Conservation (phyloP, 805 yeast genomes). For the Limtongia smithiae region DNA sequence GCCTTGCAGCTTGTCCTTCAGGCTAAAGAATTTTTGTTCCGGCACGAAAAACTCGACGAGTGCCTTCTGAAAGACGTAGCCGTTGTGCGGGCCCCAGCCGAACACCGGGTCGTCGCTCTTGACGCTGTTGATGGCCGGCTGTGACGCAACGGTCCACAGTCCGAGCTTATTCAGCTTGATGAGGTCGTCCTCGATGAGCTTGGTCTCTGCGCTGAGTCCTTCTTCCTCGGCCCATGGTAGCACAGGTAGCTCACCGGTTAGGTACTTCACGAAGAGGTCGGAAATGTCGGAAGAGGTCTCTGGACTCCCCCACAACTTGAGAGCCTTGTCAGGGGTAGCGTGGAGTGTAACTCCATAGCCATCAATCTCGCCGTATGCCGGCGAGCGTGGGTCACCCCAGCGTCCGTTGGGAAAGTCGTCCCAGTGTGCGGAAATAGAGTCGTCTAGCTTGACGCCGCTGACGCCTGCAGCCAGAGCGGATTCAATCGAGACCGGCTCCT, state of each 20-base stretch:
- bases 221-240: conserved; percentile 86
- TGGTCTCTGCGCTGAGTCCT: conserved; percentile 83
- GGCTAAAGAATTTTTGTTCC: conserved; percentile 61
- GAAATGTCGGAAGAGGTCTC: conserved; percentile 55
- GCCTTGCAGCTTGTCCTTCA: conserved; percentile 52
- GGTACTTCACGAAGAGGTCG: conserved; percentile 60
- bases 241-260: conserved; percentile 63
- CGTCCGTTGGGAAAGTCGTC: conserved; percentile 98
- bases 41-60: conserved; percentile 88
- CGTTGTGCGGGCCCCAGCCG: conserved; percentile 97
- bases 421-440: conserved; percentile 46
- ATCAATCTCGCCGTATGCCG: conserved; percentile 97
- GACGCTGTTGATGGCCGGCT: conserved; percentile 85
- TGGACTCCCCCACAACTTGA: conserved; percentile 88
- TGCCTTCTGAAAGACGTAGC: conserved; percentile 86
- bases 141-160: conserved; percentile 82
- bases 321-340: conserved; percentile 61
- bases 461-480: conserved; percentile 72
- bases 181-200: conserved; percentile 85
- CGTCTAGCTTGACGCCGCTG: conserved; percentile 11
- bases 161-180: conserved; percentile 71
- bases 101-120: conserved; percentile 77
- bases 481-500: conserved; percentile 74
- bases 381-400: conserved; percentile 98
- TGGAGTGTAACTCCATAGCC: conserved; percentile 94